Percentiles rank a stretch among this genome's conserved stretches.
Conservation (phyloP, 768 basidiomycete species). For the Boletus pseudo-olivaceus region DNA sequence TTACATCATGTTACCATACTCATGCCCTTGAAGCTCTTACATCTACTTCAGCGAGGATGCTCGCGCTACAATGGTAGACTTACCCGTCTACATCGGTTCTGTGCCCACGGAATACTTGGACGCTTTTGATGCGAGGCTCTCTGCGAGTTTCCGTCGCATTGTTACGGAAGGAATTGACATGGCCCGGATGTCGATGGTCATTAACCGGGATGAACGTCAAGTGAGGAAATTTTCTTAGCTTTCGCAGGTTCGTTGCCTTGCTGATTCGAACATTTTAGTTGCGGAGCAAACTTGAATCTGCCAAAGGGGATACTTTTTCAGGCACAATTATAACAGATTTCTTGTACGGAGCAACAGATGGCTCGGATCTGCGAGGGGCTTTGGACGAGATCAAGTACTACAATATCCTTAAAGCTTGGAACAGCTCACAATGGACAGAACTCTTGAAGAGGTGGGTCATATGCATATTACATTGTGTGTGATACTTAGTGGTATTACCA, state of each 20-base stretch:
- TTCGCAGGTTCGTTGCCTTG: neutral
- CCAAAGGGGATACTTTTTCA: slow-evolving; percentile 78
- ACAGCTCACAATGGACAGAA: slow-evolving; percentile 68
- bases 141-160: slow-evolving; percentile 65
- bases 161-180: slow-evolving; percentile 80
- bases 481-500: slow-evolving; percentile 30
- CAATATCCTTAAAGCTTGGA: slow-evolving; percentile 64
- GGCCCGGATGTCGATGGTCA: slow-evolving; percentile 81
- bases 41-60: slow-evolving; percentile 82
- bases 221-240: slow-evolving; percentile 32
- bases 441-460: slow-evolving; percentile 66
- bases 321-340: slow-evolving; percentile 76
- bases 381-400: slow-evolving; percentile 81
- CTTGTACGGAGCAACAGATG: slow-evolving; percentile 80
- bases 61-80: slow-evolving; percentile 65
- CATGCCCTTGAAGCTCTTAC: slow-evolving; percentile 53
- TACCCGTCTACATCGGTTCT: slow-evolving; percentile 78
- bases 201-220: slow-evolving; percentile 86
- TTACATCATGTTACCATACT: slow-evolving; percentile 7
- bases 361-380: slow-evolving; percentile 66
- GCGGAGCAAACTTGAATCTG: slow-evolving; percentile 78
- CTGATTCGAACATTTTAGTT: slow-evolving; percentile 44
- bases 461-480: neutral
- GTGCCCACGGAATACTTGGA: slow-evolving; percentile 79
- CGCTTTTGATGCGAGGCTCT: slow-evolving; percentile 66